Conservation (phyloP, 108 stramenopile genomes). For the Pseudonitzschia multistriata region DNA sequence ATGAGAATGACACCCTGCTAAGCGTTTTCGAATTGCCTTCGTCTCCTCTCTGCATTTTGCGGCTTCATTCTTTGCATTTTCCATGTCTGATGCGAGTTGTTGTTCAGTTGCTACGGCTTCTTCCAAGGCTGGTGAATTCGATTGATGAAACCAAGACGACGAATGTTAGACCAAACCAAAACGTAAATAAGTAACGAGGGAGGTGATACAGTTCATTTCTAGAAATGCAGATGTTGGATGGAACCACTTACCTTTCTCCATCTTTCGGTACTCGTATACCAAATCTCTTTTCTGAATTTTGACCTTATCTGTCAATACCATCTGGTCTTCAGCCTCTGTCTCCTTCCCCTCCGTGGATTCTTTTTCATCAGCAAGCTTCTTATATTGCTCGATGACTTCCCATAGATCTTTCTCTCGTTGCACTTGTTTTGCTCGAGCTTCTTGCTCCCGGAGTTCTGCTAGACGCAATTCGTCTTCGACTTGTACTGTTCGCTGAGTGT, state of each 20-base stretch:
- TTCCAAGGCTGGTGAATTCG: constrained; percentile 4
- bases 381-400: constrained; percentile 17
- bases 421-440: constrained; percentile 5
- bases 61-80: not conserved
- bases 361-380: constrained; percentile 5
- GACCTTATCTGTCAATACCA: constrained; percentile 21
- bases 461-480: not conserved
- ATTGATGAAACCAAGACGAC: not conserved
- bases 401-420: constrained; percentile 9
- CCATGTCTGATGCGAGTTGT: not conserved
- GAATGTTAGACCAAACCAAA: not conserved
- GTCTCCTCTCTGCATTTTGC: not conserved
- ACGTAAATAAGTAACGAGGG: not conserved
- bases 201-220: not conserved
- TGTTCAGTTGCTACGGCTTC: constrained; percentile 1
- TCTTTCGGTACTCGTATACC: constrained; percentile 16
- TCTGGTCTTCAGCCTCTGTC: constrained; percentile 11
- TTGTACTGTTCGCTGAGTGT: not conserved
- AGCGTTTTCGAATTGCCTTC: constrained; percentile 9
- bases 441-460: not conserved
- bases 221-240: not conserved
- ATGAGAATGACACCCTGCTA: constrained; percentile 13
- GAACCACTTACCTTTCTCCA: constrained; percentile 9
- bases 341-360: not conserved
- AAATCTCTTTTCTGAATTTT: constrained; percentile 15